These are phyloP conservation scores for Plasmodium inui DNA, from an alignment of 169 alveolate species.

Conservation along the genomic window DNA sequence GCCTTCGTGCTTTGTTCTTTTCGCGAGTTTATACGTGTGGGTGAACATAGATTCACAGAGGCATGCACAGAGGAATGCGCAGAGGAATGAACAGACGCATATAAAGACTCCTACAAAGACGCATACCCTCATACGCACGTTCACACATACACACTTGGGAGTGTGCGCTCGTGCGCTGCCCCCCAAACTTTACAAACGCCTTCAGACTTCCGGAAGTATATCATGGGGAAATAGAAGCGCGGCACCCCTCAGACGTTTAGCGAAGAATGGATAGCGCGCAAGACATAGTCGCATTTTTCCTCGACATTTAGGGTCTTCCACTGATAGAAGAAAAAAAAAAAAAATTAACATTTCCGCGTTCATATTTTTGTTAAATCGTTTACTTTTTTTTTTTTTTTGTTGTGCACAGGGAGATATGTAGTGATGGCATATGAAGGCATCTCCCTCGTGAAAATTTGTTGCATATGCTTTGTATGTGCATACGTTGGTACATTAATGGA, in stretches of 20 bases:
- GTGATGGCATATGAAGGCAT: not conserved
- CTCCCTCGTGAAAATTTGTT: not conserved
- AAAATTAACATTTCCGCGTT: not conserved
- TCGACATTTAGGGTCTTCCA: slow-evolving; percentile 60
- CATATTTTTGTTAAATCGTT: not conserved
- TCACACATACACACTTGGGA: not conserved
- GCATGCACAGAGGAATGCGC: not conserved
- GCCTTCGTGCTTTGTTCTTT: not conserved
- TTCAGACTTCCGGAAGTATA: slow-evolving; percentile 60
- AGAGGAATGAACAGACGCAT: not conserved
- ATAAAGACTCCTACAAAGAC: not conserved
- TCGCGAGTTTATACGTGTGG: not conserved
- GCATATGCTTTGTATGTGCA: not conserved
- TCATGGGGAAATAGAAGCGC: slow-evolving; percentile 34
- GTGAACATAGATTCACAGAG: not conserved
- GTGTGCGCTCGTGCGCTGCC: not conserved
- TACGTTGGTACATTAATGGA: not conserved
- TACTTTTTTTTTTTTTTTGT: not conserved
- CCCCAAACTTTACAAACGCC: not conserved
- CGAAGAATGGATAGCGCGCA: slow-evolving; percentile 59
- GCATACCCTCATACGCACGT: not conserved
- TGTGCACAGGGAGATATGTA: not conserved
- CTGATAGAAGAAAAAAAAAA: slow-evolving; percentile 9
- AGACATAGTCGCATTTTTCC: slow-evolving; percentile 69
- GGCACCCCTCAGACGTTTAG: not conserved